Evolutionary conservation across 345 rosid genomes (phyloP).

Genomic region (Anastatica hierochuntica): DNA sequence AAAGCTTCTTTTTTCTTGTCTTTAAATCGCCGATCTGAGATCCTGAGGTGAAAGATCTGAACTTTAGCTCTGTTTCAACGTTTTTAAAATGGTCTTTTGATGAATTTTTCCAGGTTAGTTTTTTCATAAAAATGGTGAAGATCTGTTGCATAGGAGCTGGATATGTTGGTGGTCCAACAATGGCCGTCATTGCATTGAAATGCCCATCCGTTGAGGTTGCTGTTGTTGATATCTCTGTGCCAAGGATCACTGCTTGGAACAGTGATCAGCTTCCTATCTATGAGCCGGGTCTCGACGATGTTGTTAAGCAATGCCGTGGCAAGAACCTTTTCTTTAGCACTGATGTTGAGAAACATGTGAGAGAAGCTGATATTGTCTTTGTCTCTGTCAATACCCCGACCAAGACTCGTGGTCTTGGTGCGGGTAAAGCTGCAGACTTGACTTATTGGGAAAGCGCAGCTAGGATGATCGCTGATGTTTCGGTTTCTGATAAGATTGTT

Average conservation of each 20-base stretch:
- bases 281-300: slow-evolving; percentile 71
- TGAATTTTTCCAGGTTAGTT: no score
- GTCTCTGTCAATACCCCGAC: no score
- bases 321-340: slow-evolving; percentile 5
- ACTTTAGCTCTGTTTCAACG: not conserved
- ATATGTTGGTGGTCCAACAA: slow-evolving; percentile 3
- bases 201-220: not conserved
- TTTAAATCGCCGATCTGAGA: no score
- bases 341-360: slow-evolving; percentile 30
- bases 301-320: slow-evolving; percentile 26
- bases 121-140: not conserved
- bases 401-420: no score
- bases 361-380: no score
- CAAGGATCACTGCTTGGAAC: slow-evolving; percentile 23
- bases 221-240: slow-evolving; percentile 2
- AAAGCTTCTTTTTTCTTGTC: not conserved
- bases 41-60: no score
- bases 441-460: slow-evolving; percentile 7
- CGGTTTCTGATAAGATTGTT: not conserved
- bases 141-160: slow-evolving; percentile 1
- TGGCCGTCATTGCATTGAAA: no score
- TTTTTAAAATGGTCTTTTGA: not conserved
- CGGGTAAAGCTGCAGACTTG: no score
- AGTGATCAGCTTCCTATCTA: slow-evolving; percentile 73
- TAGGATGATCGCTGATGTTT: slow-evolving; percentile 1